A percentile compares a stretch with the other conserved stretches of the same genome.
Evolutionary conservation across 2,329 filamentous ascomycete species (phyloP).

Genomic region (Hansfordia pulvinata): DNA sequence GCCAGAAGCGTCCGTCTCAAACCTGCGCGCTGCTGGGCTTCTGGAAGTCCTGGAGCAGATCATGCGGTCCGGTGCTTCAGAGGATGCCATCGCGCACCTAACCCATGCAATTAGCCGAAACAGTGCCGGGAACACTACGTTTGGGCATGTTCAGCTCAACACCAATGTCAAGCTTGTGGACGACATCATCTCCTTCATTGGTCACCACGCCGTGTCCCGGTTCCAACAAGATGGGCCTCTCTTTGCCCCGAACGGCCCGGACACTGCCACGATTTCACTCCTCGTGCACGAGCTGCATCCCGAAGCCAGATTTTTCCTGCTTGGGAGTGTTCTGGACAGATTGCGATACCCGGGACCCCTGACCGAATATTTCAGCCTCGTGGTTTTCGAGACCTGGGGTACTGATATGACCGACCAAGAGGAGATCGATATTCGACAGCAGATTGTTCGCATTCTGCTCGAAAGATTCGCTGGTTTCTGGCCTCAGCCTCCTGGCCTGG

Average conservation of each 20-base stretch:
- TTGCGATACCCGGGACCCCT: slow-evolving; percentile 80
- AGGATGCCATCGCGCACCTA: slow-evolving; percentile 65
- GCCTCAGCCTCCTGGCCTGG: slow-evolving; percentile 90
- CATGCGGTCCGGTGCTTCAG: slow-evolving; percentile 46
- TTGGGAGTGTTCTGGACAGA: slow-evolving; percentile 80
- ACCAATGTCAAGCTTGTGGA: slow-evolving; percentile 64
- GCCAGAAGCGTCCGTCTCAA: slow-evolving; percentile 10
- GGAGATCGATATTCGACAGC: slow-evolving; percentile 72
- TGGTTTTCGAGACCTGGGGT: slow-evolving; percentile 74
- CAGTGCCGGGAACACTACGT: slow-evolving; percentile 43
- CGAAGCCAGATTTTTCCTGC: slow-evolving; percentile 72
- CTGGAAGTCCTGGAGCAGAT: slow-evolving; percentile 46
- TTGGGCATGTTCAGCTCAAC: slow-evolving; percentile 52
- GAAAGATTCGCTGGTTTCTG: slow-evolving; percentile 81
- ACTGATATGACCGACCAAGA: slow-evolving; percentile 60
- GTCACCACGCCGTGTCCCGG: slow-evolving; percentile 54
- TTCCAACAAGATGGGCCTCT: slow-evolving; percentile 44
- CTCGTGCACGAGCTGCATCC: slow-evolving; percentile 62
- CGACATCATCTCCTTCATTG: slow-evolving; percentile 73
- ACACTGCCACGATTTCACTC: slow-evolving; percentile 61
- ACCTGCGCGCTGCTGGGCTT: slow-evolving; percentile 39
- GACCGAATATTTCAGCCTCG: slow-evolving; percentile 85
- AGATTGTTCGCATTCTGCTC: slow-evolving; percentile 77
- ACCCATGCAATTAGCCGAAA: slow-evolving; percentile 56
- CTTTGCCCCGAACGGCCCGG: slow-evolving; percentile 51